Base-by-base conservation (phyloP, 2,329 filamentous ascomycete species). In the Parascedosporium putredinis region DNA sequence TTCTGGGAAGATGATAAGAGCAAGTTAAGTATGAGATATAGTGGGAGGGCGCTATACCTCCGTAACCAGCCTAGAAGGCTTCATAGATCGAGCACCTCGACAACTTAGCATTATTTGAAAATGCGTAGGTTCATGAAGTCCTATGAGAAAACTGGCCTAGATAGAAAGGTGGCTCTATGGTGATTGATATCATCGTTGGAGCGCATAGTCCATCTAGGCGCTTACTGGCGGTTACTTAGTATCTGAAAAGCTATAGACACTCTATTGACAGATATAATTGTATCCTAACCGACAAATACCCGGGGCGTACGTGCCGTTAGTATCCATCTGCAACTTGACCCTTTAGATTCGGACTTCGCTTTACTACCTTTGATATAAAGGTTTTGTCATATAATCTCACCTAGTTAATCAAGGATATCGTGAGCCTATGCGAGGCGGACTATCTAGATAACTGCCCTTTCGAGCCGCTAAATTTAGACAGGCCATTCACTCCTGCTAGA, bases 301-400 rank as follows among this genome's bases (percentile, higher is more conserved):
- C 76, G 0, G 76, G 77, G n/a, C 64, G 76, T 5, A 82, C 78
- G 0, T 81, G 81, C 55, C 72, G 69, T 54, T 82, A 76, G 76
- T 81, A 76, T 58, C 65, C 67, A 3, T 66, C 67, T 27, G 62
- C 63, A 16, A 66, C 77, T 3, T 69, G 72, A 47, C 68, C 69
- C 0, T 82, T 80, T 50, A 78, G 77, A 1, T 68, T 68, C 52
- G 78, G 78, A 0, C 55, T 80, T 52, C 76, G 80, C 57, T 81
- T 81, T 61, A 81, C 77, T 3, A 74, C 62, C 29, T 81, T 81
- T 54, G 53, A 56, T 14, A 57, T 62, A 6, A 31, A 57, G 25
- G 7, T 51, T 55, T 4, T 53, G 44, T 20, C 47, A 54, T 8
- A 9, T 22, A 29, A 33, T 22, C 20, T 20, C 23, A 29, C 44